phyloP scores from a whole-genome alignment of 768 basidiomycete species.

The Tulasnella sp. region DNA sequence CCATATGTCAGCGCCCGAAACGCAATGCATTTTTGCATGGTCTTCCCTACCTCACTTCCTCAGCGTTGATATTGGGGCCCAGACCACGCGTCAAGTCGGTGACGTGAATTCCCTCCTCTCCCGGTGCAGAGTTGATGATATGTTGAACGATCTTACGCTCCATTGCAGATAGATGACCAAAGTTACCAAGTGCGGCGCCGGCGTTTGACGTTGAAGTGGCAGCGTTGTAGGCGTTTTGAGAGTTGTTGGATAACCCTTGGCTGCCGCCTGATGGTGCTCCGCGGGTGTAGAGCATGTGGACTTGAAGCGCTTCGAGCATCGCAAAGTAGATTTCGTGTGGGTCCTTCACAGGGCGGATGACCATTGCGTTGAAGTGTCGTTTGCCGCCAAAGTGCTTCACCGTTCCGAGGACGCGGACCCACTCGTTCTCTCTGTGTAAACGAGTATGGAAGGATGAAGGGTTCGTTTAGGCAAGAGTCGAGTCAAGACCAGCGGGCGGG shows the following conservation, averaged over 20 bases:
- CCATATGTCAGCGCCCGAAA: slow-evolving; percentile 23
- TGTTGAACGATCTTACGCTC: slow-evolving; percentile 33
- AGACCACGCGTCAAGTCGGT: slow-evolving; percentile 29
- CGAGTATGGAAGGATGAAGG: neutral
- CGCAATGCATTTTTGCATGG: slow-evolving; percentile 18
- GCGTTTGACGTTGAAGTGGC: neutral
- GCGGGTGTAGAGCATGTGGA: slow-evolving; percentile 55
- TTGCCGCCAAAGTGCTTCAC: slow-evolving; percentile 77
- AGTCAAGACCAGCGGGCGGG: neutral
- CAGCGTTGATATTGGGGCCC: slow-evolving; percentile 22
- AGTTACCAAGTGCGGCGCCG: slow-evolving; percentile 14
- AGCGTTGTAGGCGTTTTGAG: neutral
- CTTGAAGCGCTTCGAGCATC: slow-evolving; percentile 62
- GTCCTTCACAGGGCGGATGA: slow-evolving; percentile 62
- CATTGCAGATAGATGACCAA: slow-evolving; percentile 26
- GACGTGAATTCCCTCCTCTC: slow-evolving; percentile 34
- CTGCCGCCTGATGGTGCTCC: slow-evolving; percentile 37
- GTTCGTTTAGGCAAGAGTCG: neutral
- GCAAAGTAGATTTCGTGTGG: slow-evolving; percentile 78
- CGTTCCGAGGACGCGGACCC: slow-evolving; percentile 67
- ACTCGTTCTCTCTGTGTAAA: slow-evolving; percentile 59
- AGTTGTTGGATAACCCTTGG: neutral
- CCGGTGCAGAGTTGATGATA: slow-evolving; percentile 26
- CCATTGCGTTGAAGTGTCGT: slow-evolving; percentile 69
- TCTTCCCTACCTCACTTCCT: slow-evolving; percentile 24